phyloP scores from a whole-genome alignment of 352 stramenopile genomes.

The Phytophthora uliginosa region DNA sequence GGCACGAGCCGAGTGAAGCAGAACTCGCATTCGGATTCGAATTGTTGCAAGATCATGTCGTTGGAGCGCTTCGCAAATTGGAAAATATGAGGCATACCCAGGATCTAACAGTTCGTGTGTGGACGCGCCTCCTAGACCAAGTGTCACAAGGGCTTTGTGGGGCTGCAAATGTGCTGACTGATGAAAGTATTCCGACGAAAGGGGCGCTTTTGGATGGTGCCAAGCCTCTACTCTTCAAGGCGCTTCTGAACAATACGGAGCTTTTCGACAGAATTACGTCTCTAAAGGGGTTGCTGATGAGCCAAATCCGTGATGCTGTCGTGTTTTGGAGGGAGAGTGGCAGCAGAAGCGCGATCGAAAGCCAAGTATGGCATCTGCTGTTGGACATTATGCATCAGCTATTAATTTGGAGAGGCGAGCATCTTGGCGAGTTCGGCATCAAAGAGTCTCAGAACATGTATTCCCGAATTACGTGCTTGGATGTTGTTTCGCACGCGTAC shows the following conservation, averaged over 20 bases:
- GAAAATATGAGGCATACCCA: constrained; percentile 28
- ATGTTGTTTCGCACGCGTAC: constrained; percentile 62
- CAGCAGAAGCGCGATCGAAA: constrained; percentile 61
- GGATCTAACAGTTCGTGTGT: constrained; percentile 55
- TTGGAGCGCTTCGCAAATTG: constrained; percentile 44
- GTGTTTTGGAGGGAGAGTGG: constrained; percentile 61
- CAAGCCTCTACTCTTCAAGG: constrained; percentile 47
- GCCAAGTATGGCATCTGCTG: constrained; percentile 59
- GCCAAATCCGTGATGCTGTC: constrained; percentile 48
- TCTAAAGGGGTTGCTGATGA: constrained; percentile 59
- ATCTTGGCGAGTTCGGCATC: constrained; percentile 47
- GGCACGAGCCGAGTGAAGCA: constrained; percentile 68
- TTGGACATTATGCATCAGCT: constrained; percentile 61
- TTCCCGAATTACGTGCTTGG: constrained; percentile 56
- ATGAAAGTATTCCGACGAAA: constrained; percentile 33
- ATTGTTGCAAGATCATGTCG: constrained; percentile 60
- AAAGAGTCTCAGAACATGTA: constrained; percentile 67
- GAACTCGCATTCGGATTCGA: constrained; percentile 69
- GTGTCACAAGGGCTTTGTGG: constrained; percentile 56
- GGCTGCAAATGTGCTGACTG: constrained; percentile 62
- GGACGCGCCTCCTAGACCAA: constrained; percentile 57
- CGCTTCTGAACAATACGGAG: constrained; percentile 37
- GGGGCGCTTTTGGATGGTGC: constrained; percentile 50
- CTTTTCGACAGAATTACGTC: constrained; percentile 45
- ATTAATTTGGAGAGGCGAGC: constrained; percentile 64